Base-by-base conservation (phyloP, 108 stramenopile species). In the Fistulifera solaris region DNA sequence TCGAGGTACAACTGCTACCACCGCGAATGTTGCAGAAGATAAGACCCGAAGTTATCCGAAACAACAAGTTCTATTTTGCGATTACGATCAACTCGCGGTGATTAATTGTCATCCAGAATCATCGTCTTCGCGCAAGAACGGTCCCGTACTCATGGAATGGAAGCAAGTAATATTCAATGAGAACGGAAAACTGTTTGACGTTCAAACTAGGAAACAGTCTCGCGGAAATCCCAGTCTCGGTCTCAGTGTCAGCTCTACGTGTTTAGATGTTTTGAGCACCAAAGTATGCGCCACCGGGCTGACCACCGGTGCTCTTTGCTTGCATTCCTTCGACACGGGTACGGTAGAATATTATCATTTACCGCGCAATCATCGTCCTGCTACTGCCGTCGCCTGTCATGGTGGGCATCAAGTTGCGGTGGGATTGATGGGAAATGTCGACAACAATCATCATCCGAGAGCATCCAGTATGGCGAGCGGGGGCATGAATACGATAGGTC, bases 231-330 rank as follows among this genome's bases (percentile, higher is more conserved):
- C 81, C 2, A 54, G 58, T 15, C 54, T 80, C 15, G 83, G 83
- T 22, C 65, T 54, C 3, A 76, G 60, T 52, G 75, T 86, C 21
- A 54, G 65, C 7, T 69, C 71, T n/a, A 86, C 85, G 12, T 86
- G 81, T 42, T 47, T 86, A 27, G 73, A 76, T 42, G 59, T 83
- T 41, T 11, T 24, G 14, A 28, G 45, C 35, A 40, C 56, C 1
- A 46, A 44, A 22, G 51, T 58, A 35, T 35, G 31, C 58, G 83
- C 83, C 26, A 89, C 87, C 10, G 87, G 87, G 42, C 48, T 80
- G n/a, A 77, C 79, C 5, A 81, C 75, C 8, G 87, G 87, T 14
- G 73, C 76, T 16, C 53, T 89, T 17, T 77, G 76, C 49, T 57
- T 89, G 38, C 87, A 89, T 54, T 67, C 76, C 41, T 66, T 84